Percentiles rank a stretch among this genome's conserved stretches.
Evolutionary conservation across 192 early-diverging fungal species (phyloP).

Genomic region (Backusella australiensis): DNA sequence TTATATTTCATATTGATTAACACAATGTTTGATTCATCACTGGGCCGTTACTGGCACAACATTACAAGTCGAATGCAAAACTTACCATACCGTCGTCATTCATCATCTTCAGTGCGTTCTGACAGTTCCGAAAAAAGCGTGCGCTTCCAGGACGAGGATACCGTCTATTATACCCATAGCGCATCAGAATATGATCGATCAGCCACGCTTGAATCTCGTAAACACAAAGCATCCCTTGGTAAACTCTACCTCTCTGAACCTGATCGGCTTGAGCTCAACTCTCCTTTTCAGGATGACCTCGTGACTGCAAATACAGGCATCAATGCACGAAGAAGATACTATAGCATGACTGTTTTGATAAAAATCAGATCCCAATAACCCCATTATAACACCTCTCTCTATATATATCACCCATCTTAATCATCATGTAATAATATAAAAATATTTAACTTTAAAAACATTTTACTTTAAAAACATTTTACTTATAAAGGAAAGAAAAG

Average conservation of each 20-base stretch:
- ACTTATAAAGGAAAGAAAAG: neutral
- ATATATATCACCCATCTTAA: neutral
- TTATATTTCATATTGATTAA: neutral
- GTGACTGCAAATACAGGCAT: neutral
- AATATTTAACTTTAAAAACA: neutral
- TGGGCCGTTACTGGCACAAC: neutral
- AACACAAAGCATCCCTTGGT: neutral
- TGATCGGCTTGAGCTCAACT: neutral
- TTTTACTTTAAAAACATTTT: neutral
- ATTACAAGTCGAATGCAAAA: neutral
- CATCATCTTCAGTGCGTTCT: neutral
- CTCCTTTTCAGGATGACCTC: neutral
- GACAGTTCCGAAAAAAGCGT: conserved; percentile 7
- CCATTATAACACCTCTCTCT: neutral
- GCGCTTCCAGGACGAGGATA: neutral
- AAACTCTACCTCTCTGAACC: conserved; percentile 5
- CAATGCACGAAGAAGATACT: conserved; percentile 1
- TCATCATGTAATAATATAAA: neutral
- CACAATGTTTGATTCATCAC: neutral
- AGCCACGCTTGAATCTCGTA: neutral
- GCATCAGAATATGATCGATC: conserved; percentile 20
- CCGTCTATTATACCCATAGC: conserved; percentile 22
- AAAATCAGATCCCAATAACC: neutral
- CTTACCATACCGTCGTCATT: neutral
- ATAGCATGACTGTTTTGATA: neutral